These are phyloP conservation scores for Diplodia corticola DNA, from an alignment of 2,329 filamentous ascomycete species.

Conservation along the genomic window DNA sequence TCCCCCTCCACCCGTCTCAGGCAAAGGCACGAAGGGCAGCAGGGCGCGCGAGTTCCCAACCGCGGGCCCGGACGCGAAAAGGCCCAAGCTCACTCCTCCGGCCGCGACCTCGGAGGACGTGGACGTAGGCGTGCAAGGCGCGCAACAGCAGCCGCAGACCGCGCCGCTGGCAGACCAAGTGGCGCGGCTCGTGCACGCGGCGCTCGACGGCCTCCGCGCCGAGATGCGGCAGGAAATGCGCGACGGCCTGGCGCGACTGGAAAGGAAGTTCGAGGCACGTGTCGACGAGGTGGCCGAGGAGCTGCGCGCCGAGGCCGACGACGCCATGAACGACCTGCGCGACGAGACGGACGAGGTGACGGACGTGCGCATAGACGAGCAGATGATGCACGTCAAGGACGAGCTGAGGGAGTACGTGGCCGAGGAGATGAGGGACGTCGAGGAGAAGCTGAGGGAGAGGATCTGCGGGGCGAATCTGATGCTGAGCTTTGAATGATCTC, in stretches of 20 bases:
- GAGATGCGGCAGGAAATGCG: not conserved
- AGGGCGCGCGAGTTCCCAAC: not conserved
- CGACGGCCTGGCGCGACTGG: not conserved
- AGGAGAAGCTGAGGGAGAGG: conserved; percentile 2
- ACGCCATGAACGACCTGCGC: not conserved
- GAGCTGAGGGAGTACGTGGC: not conserved
- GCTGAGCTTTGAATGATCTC: not conserved
- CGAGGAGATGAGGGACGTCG: conserved; percentile 5
- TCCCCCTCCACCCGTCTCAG: not conserved
- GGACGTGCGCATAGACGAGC: not conserved
- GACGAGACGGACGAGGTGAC: not conserved
- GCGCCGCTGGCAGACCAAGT: not conserved
- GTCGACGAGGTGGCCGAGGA: not conserved
- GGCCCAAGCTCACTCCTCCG: not conserved
- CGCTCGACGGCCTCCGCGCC: not conserved
- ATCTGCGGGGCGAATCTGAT: not conserved
- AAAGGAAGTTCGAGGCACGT: not conserved
- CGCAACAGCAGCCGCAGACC: no score
- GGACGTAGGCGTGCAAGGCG: not conserved
- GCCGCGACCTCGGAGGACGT: not conserved
- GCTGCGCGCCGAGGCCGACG: not conserved
- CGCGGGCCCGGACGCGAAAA: not conserved
- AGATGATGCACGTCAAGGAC: not conserved
- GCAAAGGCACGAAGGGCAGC: not conserved
- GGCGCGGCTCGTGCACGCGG: not conserved